Percentiles rank a stretch among this genome's conserved stretches.
Evolutionary conservation across 1,139 yeast genomes (phyloP).

Genomic region (Lodderomyces theae): DNA sequence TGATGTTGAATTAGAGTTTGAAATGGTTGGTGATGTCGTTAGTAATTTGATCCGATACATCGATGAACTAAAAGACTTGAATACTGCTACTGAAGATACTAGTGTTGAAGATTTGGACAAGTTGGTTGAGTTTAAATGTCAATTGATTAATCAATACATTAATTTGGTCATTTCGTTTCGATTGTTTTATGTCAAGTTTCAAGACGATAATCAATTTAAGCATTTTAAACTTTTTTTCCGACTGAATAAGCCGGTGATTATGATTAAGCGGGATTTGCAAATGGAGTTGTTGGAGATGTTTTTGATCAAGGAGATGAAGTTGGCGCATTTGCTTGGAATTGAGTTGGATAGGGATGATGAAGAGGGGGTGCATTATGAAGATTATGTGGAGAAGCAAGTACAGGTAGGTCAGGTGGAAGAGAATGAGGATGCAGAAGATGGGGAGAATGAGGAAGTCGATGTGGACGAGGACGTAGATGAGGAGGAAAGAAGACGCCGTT

Average conservation of each 20-base stretch:
- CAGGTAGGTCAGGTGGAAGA: too few relatives aligned
- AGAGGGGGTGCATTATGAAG: slow-evolving; percentile 58
- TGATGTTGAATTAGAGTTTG: slow-evolving; percentile 14
- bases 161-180: slow-evolving; percentile 35
- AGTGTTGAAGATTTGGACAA: background rate
- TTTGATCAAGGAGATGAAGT: slow-evolving; percentile 32
- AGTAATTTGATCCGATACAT: slow-evolving; percentile 13
- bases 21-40: slow-evolving; percentile 12
- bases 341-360: slow-evolving; percentile 53
- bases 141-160: slow-evolving; percentile 26
- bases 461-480: slow-evolving; percentile 18
- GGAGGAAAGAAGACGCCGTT: slow-evolving; percentile 19
- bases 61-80: slow-evolving; percentile 5
- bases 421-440: too few relatives aligned
- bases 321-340: slow-evolving; percentile 26
- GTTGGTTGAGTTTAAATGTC: slow-evolving; percentile 21
- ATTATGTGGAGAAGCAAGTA: slow-evolving; percentile 22
- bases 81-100: background rate
- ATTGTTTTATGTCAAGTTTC: slow-evolving; percentile 33
- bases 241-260: slow-evolving; percentile 13
- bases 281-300: slow-evolving; percentile 27
- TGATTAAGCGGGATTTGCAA: slow-evolving; percentile 23
- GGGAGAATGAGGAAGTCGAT: slow-evolving; percentile 16
- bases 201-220: slow-evolving; percentile 23
- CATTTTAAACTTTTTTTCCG: slow-evolving; percentile 30